Evolutionary conservation across 1,139 yeast genomes (phyloP).

Genomic region (Candida sp.): DNA sequence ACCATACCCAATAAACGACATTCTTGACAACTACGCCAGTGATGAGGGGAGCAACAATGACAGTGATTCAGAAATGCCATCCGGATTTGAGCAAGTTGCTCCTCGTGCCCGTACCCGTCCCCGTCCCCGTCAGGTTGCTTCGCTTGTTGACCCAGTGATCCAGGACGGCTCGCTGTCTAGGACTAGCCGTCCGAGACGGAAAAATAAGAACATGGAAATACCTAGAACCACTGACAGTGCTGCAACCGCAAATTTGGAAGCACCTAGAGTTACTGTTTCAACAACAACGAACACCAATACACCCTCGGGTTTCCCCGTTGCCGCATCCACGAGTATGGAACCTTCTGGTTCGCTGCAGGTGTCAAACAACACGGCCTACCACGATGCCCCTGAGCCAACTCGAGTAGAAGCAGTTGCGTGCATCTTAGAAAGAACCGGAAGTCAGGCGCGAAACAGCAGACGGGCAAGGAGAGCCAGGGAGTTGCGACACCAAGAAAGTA

Average conservation of each 20-base stretch:
- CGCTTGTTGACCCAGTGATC: too few relatives aligned
- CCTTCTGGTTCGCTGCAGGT: not conserved
- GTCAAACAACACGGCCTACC: not conserved
- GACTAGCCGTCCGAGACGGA: conserved; percentile 1
- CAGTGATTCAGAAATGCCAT: conserved; percentile 6
- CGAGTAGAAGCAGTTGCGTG: conserved; percentile 13
- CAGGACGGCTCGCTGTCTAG: too few relatives aligned
- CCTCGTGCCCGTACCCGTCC: not conserved
- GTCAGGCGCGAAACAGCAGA: conserved; percentile 11
- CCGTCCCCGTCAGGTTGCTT: too few relatives aligned
- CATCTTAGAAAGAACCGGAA: conserved; percentile 15
- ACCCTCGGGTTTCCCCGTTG: not conserved
- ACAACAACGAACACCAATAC: not conserved
- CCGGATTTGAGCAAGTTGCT: conserved; percentile 7
- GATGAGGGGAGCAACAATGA: conserved; percentile 1
- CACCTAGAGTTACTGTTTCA: not conserved
- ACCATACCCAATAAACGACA: conserved; percentile 14
- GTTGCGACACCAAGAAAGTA: conserved; percentile 3
- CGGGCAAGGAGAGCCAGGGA: conserved; percentile 10
- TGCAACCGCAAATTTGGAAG: not conserved
- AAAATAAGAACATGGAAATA: not conserved
- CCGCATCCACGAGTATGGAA: not conserved
- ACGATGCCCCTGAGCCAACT: not conserved
- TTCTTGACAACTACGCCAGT: not conserved
- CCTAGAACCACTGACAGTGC: not conserved